phyloP scores from a whole-genome alignment of 2,329 filamentous ascomycete species.

The Calonectria honghensis region DNA sequence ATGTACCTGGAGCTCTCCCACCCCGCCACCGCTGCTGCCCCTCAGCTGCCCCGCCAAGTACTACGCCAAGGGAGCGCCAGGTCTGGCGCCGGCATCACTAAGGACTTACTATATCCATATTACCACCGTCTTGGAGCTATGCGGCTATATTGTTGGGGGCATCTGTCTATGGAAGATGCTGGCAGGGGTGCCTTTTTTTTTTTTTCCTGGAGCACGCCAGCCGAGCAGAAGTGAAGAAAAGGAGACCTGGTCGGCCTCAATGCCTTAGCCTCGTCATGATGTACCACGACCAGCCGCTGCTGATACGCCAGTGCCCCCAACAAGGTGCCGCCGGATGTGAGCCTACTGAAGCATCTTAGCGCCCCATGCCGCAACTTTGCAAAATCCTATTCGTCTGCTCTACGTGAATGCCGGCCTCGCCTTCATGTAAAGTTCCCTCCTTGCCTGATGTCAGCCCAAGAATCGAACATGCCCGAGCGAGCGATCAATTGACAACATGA shows the following conservation, averaged over 20 bases:
- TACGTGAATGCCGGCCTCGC: conserved; percentile 18
- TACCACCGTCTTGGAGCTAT: conserved; percentile 16
- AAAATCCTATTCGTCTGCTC: conserved; percentile 51
- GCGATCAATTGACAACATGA: conserved; percentile 20
- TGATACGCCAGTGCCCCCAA: conserved; percentile 41
- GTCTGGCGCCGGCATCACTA: conserved; percentile 17
- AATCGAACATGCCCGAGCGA: background rate
- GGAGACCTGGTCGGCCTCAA: conserved; percentile 7
- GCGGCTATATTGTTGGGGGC: conserved; percentile 8
- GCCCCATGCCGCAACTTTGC: conserved; percentile 49
- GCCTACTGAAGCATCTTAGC: conserved; percentile 42
- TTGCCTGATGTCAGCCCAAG: conserved; percentile 29
- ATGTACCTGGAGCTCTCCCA: conserved; percentile 52
- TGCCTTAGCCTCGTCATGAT: conserved; percentile 3
- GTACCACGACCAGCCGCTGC: conserved; percentile 25
- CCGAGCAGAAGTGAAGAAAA: background rate
- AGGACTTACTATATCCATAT: conserved; percentile 17
- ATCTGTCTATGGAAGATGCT: conserved; percentile 12
- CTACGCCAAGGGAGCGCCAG: conserved; percentile 43
- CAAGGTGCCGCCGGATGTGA: conserved; percentile 26
- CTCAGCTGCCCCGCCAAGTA: conserved; percentile 56
- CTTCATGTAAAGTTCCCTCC: conserved; percentile 14
- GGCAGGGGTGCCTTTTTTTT: background rate
- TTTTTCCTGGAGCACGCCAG: conserved; percentile 1
- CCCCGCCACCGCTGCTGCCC: conserved; percentile 51